These are phyloP conservation scores for Leccinum rimulosum DNA, from an alignment of 768 basidiomycete genomes.

Conservation along the genomic window DNA sequence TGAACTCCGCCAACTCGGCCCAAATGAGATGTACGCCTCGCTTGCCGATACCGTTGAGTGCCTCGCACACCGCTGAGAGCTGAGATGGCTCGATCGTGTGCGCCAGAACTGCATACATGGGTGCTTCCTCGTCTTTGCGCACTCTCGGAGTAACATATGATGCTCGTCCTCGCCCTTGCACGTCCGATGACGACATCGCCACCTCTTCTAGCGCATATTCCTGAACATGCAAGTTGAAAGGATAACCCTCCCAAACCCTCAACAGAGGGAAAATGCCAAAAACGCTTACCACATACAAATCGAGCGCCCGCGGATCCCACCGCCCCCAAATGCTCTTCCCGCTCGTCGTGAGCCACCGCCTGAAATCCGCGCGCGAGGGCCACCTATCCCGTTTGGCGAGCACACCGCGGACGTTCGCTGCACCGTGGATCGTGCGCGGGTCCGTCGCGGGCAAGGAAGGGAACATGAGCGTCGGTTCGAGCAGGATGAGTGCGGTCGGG, in stretches of 20 bases:
- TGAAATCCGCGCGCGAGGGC: conserved; percentile 21
- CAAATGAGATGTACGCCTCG: conserved; percentile 28
- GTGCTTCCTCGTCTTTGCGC: conserved; percentile 32
- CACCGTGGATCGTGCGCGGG: conserved; percentile 28
- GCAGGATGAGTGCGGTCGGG: conserved; percentile 20
- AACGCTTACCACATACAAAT: conserved; percentile 24
- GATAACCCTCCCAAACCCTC: background rate
- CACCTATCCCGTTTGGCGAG: conserved; percentile 27
- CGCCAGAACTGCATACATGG: conserved; percentile 21
- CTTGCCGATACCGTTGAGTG: conserved; percentile 8
- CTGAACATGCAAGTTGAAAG: conserved; percentile 3
- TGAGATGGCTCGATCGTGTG: conserved; percentile 28
- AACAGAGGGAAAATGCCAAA: background rate
- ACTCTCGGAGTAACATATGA: conserved; percentile 19
- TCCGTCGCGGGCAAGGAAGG: conserved; percentile 27
- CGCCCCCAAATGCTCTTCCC: conserved; percentile 20
- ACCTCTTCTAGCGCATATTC: conserved; percentile 28
- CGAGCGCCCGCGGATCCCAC: conserved; percentile 25
- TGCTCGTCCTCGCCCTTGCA: background rate
- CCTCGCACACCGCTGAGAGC: conserved; percentile 18
- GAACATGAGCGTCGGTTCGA: conserved; percentile 35
- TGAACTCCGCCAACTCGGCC: conserved; percentile 31
- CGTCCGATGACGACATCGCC: background rate
- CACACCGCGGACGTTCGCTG: conserved; percentile 30
- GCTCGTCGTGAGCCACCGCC: conserved; percentile 15